Base-by-base conservation (phyloP, 768 basidiomycete genomes). In the Hemileccinum impolitum region DNA sequence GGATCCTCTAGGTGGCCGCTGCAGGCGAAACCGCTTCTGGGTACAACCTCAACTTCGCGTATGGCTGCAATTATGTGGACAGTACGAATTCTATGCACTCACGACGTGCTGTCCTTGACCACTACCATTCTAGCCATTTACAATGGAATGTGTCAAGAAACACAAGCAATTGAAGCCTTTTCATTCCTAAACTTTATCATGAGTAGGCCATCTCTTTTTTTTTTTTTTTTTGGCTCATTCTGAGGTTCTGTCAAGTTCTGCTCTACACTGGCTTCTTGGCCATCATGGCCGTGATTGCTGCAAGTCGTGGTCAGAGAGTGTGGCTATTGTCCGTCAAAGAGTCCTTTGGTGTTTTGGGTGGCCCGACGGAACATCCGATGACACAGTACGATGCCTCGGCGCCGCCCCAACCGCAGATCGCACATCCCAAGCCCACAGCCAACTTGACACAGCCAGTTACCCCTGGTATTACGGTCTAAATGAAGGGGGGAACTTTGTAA, bases 1-100 rank as follows among this genome's bases (percentile, higher is more conserved):
- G 64, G 58, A 44, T 74, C 35, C 54, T 75, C 28, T 76, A 70
- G 75, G 63, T 75, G 21, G 66, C 71, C 14, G 56, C 64, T 23
- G 75, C 56, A 4, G 67, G 60, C 4, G 54, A 65, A 32, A 46
- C 71, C 2, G 62, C 59, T 13, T 10, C 45, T n/a, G 7, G 25
- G 3, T 43, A 6, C 5, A 14, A 8, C 11, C 6, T 45, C n/a
- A 35, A 10, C 35, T 61, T 57, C 45, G 45, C 53, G 7, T 28
- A 25, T 12, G 57, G 54, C 5, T 51, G 63, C 32, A 10, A 30
- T 32, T 54, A 51, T 25, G 8, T 8, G 15, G 25, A 45, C 12
- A 3, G 54, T 58, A 41, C 5, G 53, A 23, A 18, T 55, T 39
- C 18, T 30, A n/a, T 50, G 18, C 6, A 25, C 6, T 31, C 17